phyloP scores from a whole-genome alignment of 176 grass and related monocot genomes.

The Bromus sterilis region DNA sequence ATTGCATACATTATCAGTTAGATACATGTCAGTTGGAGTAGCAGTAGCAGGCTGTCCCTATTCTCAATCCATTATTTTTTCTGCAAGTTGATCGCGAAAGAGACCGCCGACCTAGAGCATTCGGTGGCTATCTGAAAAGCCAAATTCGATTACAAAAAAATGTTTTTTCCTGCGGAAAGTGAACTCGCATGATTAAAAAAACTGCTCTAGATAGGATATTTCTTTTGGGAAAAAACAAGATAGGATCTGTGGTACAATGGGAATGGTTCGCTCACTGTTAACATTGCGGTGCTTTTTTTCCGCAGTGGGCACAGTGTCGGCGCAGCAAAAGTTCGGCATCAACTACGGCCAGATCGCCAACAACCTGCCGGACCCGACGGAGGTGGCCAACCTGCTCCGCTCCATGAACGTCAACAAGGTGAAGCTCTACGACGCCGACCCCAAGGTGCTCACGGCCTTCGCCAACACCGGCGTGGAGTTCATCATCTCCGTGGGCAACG shows the following conservation, averaged over 20 bases:
- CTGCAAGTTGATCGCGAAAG: constrained; percentile 3
- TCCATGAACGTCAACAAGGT: constrained; percentile 66
- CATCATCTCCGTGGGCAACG: constrained; percentile 66
- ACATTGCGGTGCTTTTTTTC: background rate
- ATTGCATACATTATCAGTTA: background rate
- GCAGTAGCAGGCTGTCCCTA: background rate
- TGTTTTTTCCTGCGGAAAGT: too few relatives aligned
- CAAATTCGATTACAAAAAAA: background rate
- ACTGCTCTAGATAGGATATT: too few relatives aligned
- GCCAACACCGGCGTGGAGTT: constrained; percentile 68
- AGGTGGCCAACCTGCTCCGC: constrained; percentile 46
- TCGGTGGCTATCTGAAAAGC: constrained; percentile 13
- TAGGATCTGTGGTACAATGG: background rate
- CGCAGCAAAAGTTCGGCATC: constrained; percentile 59
- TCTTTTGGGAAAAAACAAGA: too few relatives aligned
- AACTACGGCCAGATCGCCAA: constrained; percentile 87
- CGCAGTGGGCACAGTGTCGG: constrained; percentile 22
- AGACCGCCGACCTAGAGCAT: constrained; percentile 32
- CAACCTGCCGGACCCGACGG: constrained; percentile 56
- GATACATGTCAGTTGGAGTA: background rate
- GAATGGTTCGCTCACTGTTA: background rate
- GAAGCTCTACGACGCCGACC: constrained; percentile 78
- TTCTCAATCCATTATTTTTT: background rate
- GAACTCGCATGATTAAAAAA: too few relatives aligned
- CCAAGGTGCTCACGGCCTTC: constrained; percentile 56